Conservation (phyloP, 164 flowering plant genomes). For the Vitis amurensis region DNA sequence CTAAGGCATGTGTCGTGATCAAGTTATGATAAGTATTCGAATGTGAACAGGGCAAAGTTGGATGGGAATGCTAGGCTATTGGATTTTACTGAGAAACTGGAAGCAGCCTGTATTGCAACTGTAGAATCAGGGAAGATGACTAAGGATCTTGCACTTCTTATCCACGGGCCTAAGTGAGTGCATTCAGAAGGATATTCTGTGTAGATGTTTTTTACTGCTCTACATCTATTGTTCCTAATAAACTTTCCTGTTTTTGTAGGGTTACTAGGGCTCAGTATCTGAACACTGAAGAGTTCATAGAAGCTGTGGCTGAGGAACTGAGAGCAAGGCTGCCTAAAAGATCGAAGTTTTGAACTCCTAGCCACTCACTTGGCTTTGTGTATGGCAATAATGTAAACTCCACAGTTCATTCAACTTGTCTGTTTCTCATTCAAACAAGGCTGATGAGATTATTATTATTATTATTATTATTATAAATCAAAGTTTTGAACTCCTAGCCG, state of each 20-base stretch:
- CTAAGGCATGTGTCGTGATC: too few species aligned
- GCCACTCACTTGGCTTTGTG: too few species aligned
- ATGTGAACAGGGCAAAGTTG: slow-evolving; percentile 68
- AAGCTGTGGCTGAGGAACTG: slow-evolving; percentile 85
- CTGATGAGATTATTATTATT: too few species aligned
- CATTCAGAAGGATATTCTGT: not conserved
- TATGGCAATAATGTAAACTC: too few species aligned
- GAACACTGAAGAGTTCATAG: slow-evolving; percentile 90
- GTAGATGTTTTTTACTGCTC: too few species aligned
- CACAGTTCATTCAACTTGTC: too few species aligned
- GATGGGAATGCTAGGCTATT: slow-evolving; percentile 61
- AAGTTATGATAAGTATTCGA: too few species aligned
- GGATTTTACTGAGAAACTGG: slow-evolving; percentile 77
- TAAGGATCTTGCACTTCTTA: slow-evolving; percentile 88
- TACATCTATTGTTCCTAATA: too few species aligned
- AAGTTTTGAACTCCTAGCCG: too few species aligned
- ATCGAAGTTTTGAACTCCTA: too few species aligned
- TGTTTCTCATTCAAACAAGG: too few species aligned
- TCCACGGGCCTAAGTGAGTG: slow-evolving; percentile 79
- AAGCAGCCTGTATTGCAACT: slow-evolving; percentile 72
- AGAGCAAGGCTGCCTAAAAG: slow-evolving; percentile 49
- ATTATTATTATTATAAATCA: too few species aligned
- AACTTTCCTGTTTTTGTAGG: slow-evolving; percentile 32
- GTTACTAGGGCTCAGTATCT: slow-evolving; percentile 63
- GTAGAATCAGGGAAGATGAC: slow-evolving; percentile 97